Base-by-base conservation (phyloP, 176 grass and related monocot genomes). In the Zoysia japonica region DNA sequence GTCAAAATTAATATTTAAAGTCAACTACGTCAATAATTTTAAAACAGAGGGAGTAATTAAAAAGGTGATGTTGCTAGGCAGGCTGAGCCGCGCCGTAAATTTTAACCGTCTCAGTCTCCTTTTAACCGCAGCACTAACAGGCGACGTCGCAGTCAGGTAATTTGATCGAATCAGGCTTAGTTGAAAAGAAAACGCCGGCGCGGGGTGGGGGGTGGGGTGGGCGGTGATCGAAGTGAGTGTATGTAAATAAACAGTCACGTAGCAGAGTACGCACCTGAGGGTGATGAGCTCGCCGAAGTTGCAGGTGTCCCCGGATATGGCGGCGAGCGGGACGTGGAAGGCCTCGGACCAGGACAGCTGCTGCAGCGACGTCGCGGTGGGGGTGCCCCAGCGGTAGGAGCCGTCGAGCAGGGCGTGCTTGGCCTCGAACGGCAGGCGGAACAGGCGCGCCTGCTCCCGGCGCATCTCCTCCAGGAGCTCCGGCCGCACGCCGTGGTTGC, bases 321-420 rank as follows among this genome's bases (percentile, higher is more conserved):
- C 72, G 6, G 80, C 83, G 48, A 92, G 83, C 6, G 85, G 83
- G 48, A 85, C 75, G 83, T 97, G 85, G 73, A 97, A 94, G 14
- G 92, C 83, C 82, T 98, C 95, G 12, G 92, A 98, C 95, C 95
- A 98, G 17, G 89, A 94, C 9, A 90, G 87, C 65, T 97, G 83
- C 16, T n/a, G 65, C 38, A 10, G 70, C 3, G 91, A 83, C 1
- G 74, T 89, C 5, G 92, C 90, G 10, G 75, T 89, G 1, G 81
- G 85, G 53, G 51, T 89, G 44, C 86, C 95, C 92, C 90, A 98
- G 36, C 87, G 80, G 76, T 98, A 91, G 51, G 88, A 94, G 46
- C 78, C 5, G 28, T 82, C 68, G 62, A 98, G 78, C 8, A 93
- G 68, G 39, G 57, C 48, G 3, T 51, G 84, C 84, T 94, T 98